Evolutionary conservation across 306 rosid genomes (phyloP), one percentile per base, ranked within the genome.

Genomic region (Ormosia semicastrata): DNA sequence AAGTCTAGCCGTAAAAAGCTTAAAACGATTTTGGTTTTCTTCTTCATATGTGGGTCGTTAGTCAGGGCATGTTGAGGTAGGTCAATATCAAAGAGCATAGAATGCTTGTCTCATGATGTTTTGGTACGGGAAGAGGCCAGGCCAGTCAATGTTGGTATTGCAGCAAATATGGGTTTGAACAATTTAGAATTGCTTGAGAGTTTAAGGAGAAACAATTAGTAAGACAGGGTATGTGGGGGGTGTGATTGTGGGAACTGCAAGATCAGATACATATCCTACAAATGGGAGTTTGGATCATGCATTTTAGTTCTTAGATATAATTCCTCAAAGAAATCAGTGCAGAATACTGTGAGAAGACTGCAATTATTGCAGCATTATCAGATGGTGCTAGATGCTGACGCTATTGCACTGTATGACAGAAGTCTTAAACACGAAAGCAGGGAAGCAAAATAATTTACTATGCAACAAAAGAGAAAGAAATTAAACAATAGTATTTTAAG

Each of bases 241-340:
- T 83, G 87, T 58, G 29, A 33, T 64, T 30, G 86, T 84, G 79
- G 87, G 83, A 54, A 64, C 81, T 13, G 47, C 87, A 1, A 37
- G 77, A 63, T 63, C 24, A 24, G 24, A 37, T 37, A 4, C 77
- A 68, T 62, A 83, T 65, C 83, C 77, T 24, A 24, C 24, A 24
- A 0, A 24, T 43, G 76, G 67, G 87, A 77, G n/a, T n/a, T n/a
- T n/a, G n/a, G n/a, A n/a, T 3, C 18, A 67, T 76, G 84, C 85
- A 11, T 3, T 44, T 69, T 36, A 78, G 24, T 62, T 83, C 54
- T 80, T 87, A 4, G 47, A 46, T 46, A 64, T n/a, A 11, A 80
- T 84, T 84, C 81, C 83, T 24, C 70, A 87, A 53, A 65, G 81
- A 68, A 84, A 87, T 4, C 71, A 77, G 5, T 81, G 81, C 76